Evolutionary conservation across 192 early-diverging fungal species (phyloP).

Genomic region (Funneliformis mosseae): DNA sequence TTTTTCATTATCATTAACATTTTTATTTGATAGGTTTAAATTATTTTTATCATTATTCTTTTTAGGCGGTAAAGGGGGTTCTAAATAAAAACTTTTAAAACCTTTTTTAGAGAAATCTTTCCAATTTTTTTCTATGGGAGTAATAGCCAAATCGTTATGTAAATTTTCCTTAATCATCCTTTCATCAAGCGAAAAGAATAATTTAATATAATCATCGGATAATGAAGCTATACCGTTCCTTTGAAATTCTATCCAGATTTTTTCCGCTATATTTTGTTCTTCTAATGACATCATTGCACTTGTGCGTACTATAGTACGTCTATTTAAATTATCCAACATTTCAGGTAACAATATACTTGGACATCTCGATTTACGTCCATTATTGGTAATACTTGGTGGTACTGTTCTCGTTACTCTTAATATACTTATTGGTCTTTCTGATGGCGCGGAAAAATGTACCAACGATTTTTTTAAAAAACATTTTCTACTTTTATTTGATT

Average conservation of each 20-base stretch:
- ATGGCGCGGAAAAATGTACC: neutral
- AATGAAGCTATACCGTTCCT: constrained; percentile 18
- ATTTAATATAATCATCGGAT: constrained; percentile 28
- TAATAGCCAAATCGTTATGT: neutral
- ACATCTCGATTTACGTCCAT: neutral
- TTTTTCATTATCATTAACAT: neutral
- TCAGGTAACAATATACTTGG: constrained; percentile 11
- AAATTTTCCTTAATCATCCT: neutral
- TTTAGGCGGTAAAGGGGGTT: neutral
- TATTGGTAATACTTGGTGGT: neutral
- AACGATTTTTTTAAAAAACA: neutral
- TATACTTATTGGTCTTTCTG: constrained; percentile 13
- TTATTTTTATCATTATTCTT: neutral
- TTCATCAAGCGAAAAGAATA: constrained; percentile 27
- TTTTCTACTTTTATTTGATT: neutral
- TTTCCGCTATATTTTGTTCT: constrained; percentile 12
- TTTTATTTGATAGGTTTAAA: neutral
- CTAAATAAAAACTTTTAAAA: constrained; percentile 20
- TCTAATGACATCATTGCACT: constrained; percentile 26
- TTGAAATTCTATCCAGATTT: constrained; percentile 35
- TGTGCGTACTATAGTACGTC: constrained; percentile 17
- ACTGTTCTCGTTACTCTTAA: constrained; percentile 24
- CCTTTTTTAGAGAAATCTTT: constrained; percentile 20
- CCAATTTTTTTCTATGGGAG: neutral
- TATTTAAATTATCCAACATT: constrained; percentile 13